Evolutionary conservation across 2,329 filamentous ascomycete species (phyloP).

Genomic region (Cadophora luteo-olivacea): DNA sequence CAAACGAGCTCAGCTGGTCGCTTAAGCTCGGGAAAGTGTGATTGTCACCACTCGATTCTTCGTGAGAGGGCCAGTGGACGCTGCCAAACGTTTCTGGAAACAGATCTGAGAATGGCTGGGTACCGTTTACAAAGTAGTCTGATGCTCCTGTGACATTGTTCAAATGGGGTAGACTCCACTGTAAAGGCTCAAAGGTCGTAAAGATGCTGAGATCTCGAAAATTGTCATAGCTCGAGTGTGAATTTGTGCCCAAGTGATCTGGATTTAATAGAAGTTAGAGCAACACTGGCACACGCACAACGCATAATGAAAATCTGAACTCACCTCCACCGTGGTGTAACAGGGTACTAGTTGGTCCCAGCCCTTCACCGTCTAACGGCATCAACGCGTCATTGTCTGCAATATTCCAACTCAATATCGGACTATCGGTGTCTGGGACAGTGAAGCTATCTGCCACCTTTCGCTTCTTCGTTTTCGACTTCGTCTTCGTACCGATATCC

Average conservation of each 20-base stretch:
- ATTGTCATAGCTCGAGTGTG: not conserved
- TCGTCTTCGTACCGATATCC: not conserved
- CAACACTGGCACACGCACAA: not conserved
- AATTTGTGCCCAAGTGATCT: not conserved
- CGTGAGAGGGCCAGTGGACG: slow-evolving; percentile 2
- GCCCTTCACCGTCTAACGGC: not conserved
- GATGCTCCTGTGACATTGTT: not conserved
- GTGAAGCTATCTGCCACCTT: slow-evolving; percentile 8
- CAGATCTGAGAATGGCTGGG: not conserved
- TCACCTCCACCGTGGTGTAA: not conserved
- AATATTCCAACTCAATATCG: slow-evolving; percentile 8
- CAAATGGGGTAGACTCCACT: not conserved
- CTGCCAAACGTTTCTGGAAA: slow-evolving; percentile 2
- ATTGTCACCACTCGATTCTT: not conserved
- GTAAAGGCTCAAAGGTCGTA: not conserved
- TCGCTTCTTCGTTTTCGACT: not conserved
- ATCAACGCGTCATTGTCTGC: not conserved
- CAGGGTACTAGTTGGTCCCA: not conserved
- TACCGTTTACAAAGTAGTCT: not conserved
- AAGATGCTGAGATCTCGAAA: slow-evolving; percentile 4
- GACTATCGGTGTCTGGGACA: slow-evolving; percentile 8
- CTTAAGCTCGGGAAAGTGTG: not conserved
- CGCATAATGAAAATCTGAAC: not conserved
- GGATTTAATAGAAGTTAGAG: not conserved
- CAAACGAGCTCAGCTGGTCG: slow-evolving; percentile 3